Evolutionary conservation across 1,139 yeast species (phyloP).

Genomic region (Kodamaea fungicola): DNA sequence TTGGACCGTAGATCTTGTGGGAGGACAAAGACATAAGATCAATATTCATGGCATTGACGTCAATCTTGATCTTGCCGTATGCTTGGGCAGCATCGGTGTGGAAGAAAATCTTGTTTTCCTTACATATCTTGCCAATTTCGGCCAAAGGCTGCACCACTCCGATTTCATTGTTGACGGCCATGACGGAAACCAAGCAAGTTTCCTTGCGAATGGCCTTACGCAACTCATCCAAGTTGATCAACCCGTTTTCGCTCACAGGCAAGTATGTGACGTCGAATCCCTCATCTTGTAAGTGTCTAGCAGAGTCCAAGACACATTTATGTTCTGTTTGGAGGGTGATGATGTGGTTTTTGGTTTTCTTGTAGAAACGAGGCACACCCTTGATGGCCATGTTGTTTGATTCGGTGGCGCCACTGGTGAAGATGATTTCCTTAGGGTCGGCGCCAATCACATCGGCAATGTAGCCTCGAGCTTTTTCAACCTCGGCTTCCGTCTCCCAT

Average conservation of each 20-base stretch:
- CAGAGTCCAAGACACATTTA: slow-evolving; percentile 95
- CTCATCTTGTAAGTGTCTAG: slow-evolving; percentile 91
- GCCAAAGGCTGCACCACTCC: slow-evolving; percentile 96
- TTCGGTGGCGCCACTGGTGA: slow-evolving; percentile 98
- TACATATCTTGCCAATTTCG: slow-evolving; percentile 87
- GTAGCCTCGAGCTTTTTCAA: slow-evolving; percentile 79
- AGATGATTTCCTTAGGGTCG: slow-evolving; percentile 93
- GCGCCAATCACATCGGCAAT: slow-evolving; percentile 85
- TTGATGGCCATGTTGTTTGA: slow-evolving; percentile 91
- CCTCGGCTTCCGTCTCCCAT: slow-evolving; percentile 96
- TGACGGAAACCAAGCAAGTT: slow-evolving; percentile 85
- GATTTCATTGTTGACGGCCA: slow-evolving; percentile 98
- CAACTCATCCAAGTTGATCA: slow-evolving; percentile 71
- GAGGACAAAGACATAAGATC: slow-evolving; percentile 92
- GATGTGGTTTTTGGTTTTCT: slow-evolving; percentile 85
- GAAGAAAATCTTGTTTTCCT: slow-evolving; percentile 85
- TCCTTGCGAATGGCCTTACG: slow-evolving; percentile 86
- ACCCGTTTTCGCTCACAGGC: slow-evolving; percentile 79
- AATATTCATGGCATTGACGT: slow-evolving; percentile 89
- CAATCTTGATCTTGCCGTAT: slow-evolving; percentile 87
- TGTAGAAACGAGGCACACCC: slow-evolving; percentile 93
- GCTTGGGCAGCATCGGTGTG: slow-evolving; percentile 99
- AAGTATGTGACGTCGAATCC: slow-evolving; percentile 95
- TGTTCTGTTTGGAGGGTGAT: slow-evolving; percentile 97
- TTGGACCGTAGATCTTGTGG: slow-evolving; percentile 97